Evolutionary conservation across 202 grass and related monocot species (phyloP).

Genomic region (Bolboschoenoplectus hybrid): DNA sequence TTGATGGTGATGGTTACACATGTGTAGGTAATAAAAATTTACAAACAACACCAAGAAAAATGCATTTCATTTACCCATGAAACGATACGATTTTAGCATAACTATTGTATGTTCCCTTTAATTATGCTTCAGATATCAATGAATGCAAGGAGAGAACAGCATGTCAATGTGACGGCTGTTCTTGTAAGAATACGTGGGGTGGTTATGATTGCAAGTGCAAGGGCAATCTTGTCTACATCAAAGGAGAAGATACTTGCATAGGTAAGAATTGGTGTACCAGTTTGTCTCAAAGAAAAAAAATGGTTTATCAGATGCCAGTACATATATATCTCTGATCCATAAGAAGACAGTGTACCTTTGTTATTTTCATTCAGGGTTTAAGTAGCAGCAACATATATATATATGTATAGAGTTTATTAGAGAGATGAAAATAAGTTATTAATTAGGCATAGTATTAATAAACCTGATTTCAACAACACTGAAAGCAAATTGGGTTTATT

Average conservation of each 20-base stretch:
- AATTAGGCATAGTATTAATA: not conserved
- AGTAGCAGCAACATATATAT: not conserved
- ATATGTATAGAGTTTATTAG: not conserved
- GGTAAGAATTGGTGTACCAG: constrained; percentile 38
- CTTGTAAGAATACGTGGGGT: constrained; percentile 82
- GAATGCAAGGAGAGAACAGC: constrained; percentile 76
- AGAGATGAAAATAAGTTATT: not conserved
- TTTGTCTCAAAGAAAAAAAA: too few relatives aligned
- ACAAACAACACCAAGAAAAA: not conserved
- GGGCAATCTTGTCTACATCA: constrained; percentile 59
- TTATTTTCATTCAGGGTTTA: not conserved
- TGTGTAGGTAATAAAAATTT: constrained; percentile 58
- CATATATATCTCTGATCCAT: not conserved
- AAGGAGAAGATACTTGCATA: constrained; percentile 74
- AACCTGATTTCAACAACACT: not conserved
- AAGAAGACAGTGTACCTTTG: not conserved
- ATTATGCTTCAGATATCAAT: constrained; percentile 62
- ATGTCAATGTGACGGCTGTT: constrained; percentile 73
- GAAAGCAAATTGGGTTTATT: constrained; percentile 1
- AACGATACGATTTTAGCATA: not conserved
- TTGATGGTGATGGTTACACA: constrained; percentile 66
- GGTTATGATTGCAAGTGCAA: constrained; percentile 83
- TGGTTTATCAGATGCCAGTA: not conserved
- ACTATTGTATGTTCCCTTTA: not conserved
- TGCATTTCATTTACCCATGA: not conserved